phyloP scores from a whole-genome alignment of 805 yeast genomes.

The Candida sithepensis region DNA sequence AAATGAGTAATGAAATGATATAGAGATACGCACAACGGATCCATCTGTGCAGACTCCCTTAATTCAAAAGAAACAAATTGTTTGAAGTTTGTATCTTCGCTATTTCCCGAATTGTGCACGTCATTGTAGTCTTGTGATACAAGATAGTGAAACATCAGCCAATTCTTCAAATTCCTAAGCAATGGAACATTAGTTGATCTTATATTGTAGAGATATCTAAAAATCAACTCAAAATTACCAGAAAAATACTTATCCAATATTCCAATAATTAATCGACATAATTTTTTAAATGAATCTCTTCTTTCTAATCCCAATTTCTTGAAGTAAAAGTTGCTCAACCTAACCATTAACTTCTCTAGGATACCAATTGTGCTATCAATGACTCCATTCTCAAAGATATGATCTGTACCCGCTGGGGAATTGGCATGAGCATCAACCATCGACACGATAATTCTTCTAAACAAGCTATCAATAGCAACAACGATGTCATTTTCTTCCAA shows the following conservation, averaged over 20 bases:
- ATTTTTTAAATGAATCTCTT: background rate
- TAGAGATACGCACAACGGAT: constrained; percentile 4
- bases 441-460: background rate
- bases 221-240: constrained; percentile 6
- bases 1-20: constrained; percentile 11
- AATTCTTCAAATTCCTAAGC: constrained; percentile 11
- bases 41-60: background rate
- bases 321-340: constrained; percentile 8
- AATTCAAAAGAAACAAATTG: constrained; percentile 2
- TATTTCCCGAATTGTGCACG: constrained; percentile 4
- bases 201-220: constrained; percentile 14
- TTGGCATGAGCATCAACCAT: constrained; percentile 15
- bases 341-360: constrained; percentile 11
- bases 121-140: constrained; percentile 11
- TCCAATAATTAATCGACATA: constrained; percentile 3
- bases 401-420: constrained; percentile 10
- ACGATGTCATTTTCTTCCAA: background rate
- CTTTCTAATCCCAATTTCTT: background rate
- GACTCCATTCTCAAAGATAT: constrained; percentile 1
- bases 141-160: constrained; percentile 15
- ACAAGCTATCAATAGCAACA: background rate
- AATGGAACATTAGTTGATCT: constrained; percentile 11
- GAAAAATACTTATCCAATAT: constrained; percentile 5
- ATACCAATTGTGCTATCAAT: constrained; percentile 10
- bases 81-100: too few relatives aligned